Evolutionary conservation across 805 yeast genomes (phyloP).

Genomic region (Cyberlindnera mycetangii): DNA sequence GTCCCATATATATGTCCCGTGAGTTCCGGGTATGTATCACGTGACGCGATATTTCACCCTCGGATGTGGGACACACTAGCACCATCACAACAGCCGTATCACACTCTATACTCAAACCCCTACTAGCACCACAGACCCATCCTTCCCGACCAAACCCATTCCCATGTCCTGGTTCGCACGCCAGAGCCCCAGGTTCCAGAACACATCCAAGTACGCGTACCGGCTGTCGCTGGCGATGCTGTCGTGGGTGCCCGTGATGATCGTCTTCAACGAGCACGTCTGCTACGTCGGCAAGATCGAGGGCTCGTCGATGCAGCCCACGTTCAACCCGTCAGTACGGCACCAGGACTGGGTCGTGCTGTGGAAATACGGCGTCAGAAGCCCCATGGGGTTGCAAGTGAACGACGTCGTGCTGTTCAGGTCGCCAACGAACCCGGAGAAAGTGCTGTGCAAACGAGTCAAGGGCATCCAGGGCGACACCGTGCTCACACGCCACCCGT

Average conservation of each 20-base stretch:
- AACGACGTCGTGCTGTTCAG: slow-evolving; percentile 77
- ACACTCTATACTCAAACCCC: no score
- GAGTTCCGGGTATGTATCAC: no score
- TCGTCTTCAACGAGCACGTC: slow-evolving; percentile 65
- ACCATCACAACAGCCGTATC: no score
- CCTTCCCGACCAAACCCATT: no score
- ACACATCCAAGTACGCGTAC: slow-evolving; percentile 28
- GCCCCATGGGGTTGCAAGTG: slow-evolving; percentile 43
- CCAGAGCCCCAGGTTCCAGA: slow-evolving; percentile 10
- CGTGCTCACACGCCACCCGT: slow-evolving; percentile 58
- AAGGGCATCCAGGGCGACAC: slow-evolving; percentile 73
- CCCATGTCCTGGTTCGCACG: slow-evolving; percentile 8
- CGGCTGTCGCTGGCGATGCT: slow-evolving; percentile 36
- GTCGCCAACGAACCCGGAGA: slow-evolving; percentile 79
- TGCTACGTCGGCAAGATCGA: slow-evolving; percentile 70
- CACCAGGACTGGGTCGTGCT: slow-evolving; percentile 62
- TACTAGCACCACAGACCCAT: no score
- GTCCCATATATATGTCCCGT: no score
- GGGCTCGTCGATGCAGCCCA: slow-evolving; percentile 88
- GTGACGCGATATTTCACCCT: no score
- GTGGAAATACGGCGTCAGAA: slow-evolving; percentile 57
- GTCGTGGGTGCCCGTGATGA: slow-evolving; percentile 79
- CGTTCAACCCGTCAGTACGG: slow-evolving; percentile 66
- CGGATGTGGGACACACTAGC: no score
- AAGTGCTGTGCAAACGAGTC: slow-evolving; percentile 74